A percentile compares a stretch with the other conserved stretches of the same genome.
Conservation (phyloP, 2,329 filamentous ascomycete genomes). For the Cadophora luteo-olivacea region DNA sequence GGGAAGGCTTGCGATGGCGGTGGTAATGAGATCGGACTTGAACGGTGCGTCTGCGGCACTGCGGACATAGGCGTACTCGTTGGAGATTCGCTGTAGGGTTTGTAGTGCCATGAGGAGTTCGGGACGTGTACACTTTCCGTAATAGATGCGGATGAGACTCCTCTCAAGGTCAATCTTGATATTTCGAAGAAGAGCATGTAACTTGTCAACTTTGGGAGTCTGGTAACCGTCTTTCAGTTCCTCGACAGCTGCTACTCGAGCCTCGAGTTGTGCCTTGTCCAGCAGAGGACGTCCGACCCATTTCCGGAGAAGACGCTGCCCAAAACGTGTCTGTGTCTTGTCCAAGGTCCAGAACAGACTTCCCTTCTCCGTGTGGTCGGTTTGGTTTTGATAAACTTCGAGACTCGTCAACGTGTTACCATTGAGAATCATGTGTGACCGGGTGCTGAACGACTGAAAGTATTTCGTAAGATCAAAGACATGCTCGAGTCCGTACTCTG, state of each 20-base stretch:
- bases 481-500: conserved; percentile 91
- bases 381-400: conserved; percentile 95
- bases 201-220: conserved; percentile 71
- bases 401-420: conserved; percentile 93
- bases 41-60: conserved; percentile 74
- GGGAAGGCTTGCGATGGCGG: conserved; percentile 78
- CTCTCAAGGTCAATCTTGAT: conserved; percentile 88
- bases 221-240: conserved; percentile 78
- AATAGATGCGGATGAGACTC: conserved; percentile 93
- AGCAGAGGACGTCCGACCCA: conserved; percentile 94
- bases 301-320: conserved; percentile 85
- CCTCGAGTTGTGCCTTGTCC: conserved; percentile 75
- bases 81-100: conserved; percentile 80
- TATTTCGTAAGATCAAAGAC: conserved; percentile 97
- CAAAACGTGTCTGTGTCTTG: conserved; percentile 89
- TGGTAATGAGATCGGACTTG: conserved; percentile 69
- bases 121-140: conserved; percentile 90
- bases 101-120: conserved; percentile 88
- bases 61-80: conserved; percentile 74
- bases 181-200: conserved; percentile 73
- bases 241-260: conserved; percentile 82
- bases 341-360: conserved; percentile 96
- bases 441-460: conserved; percentile 92
- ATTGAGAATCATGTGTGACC: conserved; percentile 94
- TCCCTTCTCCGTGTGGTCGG: conserved; percentile 82